These are phyloP conservation scores for Vitis hybrid DNA, from an alignment of 177 flowering plant species.

Conservation along the genomic window DNA sequence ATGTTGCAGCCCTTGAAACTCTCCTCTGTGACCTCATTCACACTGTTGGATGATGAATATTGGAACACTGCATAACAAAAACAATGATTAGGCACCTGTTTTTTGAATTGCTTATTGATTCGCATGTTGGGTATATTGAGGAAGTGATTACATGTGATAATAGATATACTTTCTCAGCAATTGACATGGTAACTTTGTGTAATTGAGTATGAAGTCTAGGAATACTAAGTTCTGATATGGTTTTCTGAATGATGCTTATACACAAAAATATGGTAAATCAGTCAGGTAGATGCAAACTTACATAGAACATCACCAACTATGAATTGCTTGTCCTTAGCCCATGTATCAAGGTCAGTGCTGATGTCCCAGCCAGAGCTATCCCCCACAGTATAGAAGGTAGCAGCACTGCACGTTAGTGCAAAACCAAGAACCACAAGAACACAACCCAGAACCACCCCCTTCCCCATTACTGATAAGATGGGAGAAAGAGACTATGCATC, in stretches of 20 bases:
- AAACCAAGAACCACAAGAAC: constrained; percentile 12
- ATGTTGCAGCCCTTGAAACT: constrained; percentile 51
- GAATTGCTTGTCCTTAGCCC: constrained; percentile 39
- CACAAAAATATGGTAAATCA: background rate
- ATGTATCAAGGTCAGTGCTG: constrained; percentile 48
- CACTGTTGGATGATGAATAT: constrained; percentile 49
- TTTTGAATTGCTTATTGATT: no score
- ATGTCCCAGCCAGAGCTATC: constrained; percentile 65
- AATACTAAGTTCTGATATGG: background rate
- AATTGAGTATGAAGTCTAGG: background rate
- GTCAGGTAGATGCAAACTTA: constrained; percentile 13
- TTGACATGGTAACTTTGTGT: background rate
- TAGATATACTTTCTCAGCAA: background rate
- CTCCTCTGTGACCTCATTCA: constrained; percentile 41
- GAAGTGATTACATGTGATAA: background rate
- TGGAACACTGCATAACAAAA: constrained; percentile 46
- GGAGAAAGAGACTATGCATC: background rate
- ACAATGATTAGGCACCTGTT: background rate
- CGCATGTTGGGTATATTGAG: no score
- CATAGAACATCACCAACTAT: constrained; percentile 44
- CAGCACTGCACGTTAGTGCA: constrained; percentile 27
- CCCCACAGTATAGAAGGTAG: constrained; percentile 41
- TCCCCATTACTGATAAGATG: constrained; percentile 13
- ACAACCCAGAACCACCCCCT: constrained; percentile 8
- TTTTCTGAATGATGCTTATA: background rate